Evolutionary conservation across 2,329 filamentous ascomycete species (phyloP).

Genomic region (Pyrenophora graminea): DNA sequence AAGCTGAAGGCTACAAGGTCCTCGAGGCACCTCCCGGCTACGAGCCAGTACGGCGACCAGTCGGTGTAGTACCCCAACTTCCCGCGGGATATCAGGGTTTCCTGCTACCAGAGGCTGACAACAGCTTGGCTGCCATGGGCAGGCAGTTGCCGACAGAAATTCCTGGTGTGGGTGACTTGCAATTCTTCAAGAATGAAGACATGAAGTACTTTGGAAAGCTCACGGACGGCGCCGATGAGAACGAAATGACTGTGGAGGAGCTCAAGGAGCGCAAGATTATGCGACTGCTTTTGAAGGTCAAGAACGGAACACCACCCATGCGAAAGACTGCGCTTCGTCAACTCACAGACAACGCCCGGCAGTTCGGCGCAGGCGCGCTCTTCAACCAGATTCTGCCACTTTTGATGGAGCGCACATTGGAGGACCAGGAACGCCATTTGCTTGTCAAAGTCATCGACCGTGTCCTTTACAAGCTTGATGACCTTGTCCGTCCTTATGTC

Average conservation of each 20-base stretch:
- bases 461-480: constrained; percentile 97
- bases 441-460: constrained; percentile 99
- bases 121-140: constrained; percentile 72
- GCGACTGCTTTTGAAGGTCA: constrained; percentile 94
- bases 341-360: constrained; percentile 93
- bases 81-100: constrained; percentile 74
- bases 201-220: constrained; percentile 99
- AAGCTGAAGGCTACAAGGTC: constrained; percentile 90
- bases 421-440: constrained; percentile 97
- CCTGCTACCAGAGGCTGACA: constrained; percentile 96
- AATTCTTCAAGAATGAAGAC: constrained; percentile 98
- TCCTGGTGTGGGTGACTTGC: constrained; percentile 90
- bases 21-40: constrained; percentile 91
- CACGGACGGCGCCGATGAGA: constrained; percentile 91
- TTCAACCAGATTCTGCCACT: constrained; percentile 98
- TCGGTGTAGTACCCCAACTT: constrained; percentile 77
- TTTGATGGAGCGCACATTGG: constrained; percentile 96
- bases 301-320: constrained; percentile 98
- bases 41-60: constrained; percentile 75
- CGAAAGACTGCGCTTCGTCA: constrained; percentile 96
- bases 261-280: constrained; percentile 99
- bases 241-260: constrained; percentile 88
- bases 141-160: constrained; percentile 95
- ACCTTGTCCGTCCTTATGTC: constrained; percentile 91
- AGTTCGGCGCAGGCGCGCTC: constrained; percentile 89